Conservation (phyloP, 2,329 filamentous ascomycete species). For the Penicillium sp. region DNA sequence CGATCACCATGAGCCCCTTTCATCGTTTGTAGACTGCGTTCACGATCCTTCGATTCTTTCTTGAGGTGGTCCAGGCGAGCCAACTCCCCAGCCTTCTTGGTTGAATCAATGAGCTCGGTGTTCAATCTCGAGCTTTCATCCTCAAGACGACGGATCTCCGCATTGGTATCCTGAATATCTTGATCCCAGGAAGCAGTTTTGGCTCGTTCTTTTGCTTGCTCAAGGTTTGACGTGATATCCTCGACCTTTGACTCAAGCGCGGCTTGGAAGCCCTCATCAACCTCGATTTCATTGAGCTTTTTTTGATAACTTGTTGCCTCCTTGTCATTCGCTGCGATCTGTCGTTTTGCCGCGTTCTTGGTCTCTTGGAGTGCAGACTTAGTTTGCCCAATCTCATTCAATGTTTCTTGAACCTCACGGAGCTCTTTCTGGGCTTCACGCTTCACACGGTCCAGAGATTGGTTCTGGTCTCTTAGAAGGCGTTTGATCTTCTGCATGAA, state of each 20-base stretch:
- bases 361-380: slow-evolving; percentile 72
- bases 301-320: slow-evolving; percentile 66
- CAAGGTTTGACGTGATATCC: slow-evolving; percentile 65
- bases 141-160: slow-evolving; percentile 67
- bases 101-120: slow-evolving; percentile 79
- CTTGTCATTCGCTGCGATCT: slow-evolving; percentile 71
- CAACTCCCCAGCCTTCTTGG: slow-evolving; percentile 74
- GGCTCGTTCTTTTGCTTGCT: slow-evolving; percentile 62
- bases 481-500: slow-evolving; percentile 79
- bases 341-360: slow-evolving; percentile 70
- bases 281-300: slow-evolving; percentile 68
- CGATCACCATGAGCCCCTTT: slow-evolving; percentile 70
- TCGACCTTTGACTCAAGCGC: slow-evolving; percentile 71
- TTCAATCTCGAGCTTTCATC: slow-evolving; percentile 70
- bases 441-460: slow-evolving; percentile 71
- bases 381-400: slow-evolving; percentile 72
- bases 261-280: slow-evolving; percentile 83
- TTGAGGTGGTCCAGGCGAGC: slow-evolving; percentile 81
- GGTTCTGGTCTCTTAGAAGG: slow-evolving; percentile 73
- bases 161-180: slow-evolving; percentile 66
- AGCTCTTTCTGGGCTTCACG: slow-evolving; percentile 72
- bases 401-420: slow-evolving; percentile 66
- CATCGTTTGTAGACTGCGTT: slow-evolving; percentile 75
- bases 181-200: slow-evolving; percentile 67
- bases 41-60: slow-evolving; percentile 72